A percentile compares a stretch with the other conserved stretches of the same genome.
phyloP scores from a whole-genome alignment of 352 stramenopile species.

The Phytophthora chlamydospora region DNA sequence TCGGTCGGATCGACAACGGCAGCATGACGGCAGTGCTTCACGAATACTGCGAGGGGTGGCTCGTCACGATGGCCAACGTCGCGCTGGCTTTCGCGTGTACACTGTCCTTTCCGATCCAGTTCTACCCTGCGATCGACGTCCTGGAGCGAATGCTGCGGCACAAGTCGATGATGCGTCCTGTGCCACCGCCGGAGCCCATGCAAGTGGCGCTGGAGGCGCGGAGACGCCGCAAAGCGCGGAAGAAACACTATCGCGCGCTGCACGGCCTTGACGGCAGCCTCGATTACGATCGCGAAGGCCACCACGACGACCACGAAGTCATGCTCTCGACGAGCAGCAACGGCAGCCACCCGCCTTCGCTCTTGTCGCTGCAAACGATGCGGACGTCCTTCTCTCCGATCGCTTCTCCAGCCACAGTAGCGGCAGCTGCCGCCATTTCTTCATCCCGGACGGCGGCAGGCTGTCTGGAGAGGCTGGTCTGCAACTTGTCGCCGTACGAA shows the following conservation, averaged over 20 bases:
- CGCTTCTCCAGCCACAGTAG: conserved; percentile 26
- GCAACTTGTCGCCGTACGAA: conserved; percentile 70
- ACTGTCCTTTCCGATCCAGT: conserved; percentile 83
- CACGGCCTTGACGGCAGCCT: conserved; percentile 21
- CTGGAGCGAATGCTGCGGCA: conserved; percentile 66
- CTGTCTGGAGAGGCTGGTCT: conserved; percentile 53
- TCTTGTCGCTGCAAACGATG: conserved; percentile 35
- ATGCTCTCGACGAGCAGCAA: conserved; percentile 25
- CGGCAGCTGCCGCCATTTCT: conserved; percentile 24
- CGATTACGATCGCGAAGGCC: conserved; percentile 16
- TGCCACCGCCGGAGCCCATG: conserved; percentile 32
- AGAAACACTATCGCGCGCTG: conserved; percentile 31
- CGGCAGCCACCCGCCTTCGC: conserved; percentile 16
- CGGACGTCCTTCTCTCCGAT: conserved; percentile 35
- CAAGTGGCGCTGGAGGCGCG: conserved; percentile 27
- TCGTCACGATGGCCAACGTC: conserved; percentile 70
- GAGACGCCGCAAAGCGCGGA: conserved; percentile 36
- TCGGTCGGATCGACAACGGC: conserved; percentile 71
- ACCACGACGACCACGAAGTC: conserved; percentile 20
- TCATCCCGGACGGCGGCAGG: conserved; percentile 23
- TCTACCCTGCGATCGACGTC: conserved; percentile 79
- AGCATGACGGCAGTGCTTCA: conserved; percentile 84
- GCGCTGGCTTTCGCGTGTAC: conserved; percentile 75
- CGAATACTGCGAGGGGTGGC: conserved; percentile 72
- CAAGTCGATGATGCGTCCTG: conserved; percentile 48